A percentile compares a stretch with the other conserved stretches of the same genome.
phyloP scores from a whole-genome alignment of 495 filamentous ascomycete species.

The Letharia columbiana region DNA sequence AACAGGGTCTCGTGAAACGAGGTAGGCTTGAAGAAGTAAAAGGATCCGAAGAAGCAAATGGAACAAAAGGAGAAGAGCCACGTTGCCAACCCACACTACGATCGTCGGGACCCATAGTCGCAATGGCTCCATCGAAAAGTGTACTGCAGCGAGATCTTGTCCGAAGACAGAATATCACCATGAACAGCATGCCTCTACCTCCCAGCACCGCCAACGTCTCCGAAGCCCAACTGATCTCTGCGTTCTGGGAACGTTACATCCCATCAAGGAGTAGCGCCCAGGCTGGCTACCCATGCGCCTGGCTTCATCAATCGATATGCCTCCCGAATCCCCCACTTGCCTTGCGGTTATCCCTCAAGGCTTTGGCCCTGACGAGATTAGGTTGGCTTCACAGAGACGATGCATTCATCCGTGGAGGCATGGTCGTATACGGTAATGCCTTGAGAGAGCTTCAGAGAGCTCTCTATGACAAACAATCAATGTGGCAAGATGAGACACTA shows the following conservation, averaged over 20 bases:
- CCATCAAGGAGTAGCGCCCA: background rate
- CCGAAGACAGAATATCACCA: background rate
- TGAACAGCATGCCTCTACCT: background rate
- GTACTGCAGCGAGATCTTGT: background rate
- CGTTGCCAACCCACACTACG: background rate
- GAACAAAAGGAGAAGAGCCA: background rate
- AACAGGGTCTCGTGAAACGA: background rate
- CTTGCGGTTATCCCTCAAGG: background rate
- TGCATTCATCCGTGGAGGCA: background rate
- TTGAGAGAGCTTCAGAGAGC: background rate
- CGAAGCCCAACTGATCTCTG: background rate
- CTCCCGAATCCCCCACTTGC: background rate
- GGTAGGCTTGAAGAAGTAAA: background rate
- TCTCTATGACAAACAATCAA: background rate
- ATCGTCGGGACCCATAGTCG: background rate
- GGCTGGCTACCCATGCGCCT: background rate
- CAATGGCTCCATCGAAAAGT: background rate
- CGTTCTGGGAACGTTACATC: background rate
- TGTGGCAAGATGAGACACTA: constrained; percentile 1
- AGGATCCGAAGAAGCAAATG: background rate
- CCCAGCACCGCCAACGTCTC: background rate
- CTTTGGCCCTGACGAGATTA: background rate
- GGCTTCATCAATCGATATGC: background rate
- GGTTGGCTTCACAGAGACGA: background rate
- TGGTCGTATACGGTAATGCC: background rate